These are phyloP conservation scores for Venturia aucupariae DNA, from an alignment of 2,329 filamentous ascomycete species.

Conservation along the genomic window DNA sequence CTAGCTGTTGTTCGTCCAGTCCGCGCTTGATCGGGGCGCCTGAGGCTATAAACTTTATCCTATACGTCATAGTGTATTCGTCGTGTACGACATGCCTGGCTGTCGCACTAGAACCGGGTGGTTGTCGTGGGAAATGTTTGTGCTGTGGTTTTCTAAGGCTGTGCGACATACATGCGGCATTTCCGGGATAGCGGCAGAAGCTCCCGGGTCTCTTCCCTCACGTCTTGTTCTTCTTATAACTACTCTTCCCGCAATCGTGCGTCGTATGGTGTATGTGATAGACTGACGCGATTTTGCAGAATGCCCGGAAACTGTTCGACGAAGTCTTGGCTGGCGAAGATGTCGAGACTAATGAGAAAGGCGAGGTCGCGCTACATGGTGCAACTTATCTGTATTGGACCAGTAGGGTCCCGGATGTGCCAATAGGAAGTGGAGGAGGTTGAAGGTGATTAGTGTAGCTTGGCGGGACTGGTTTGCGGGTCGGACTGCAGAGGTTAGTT, in stretches of 20 bases:
- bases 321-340: slow-evolving; percentile 44
- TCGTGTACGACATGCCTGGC: neutral
- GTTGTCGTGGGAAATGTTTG: neutral
- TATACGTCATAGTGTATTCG: neutral
- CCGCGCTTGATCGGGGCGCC: too few relatives aligned
- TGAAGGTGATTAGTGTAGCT: neutral
- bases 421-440: neutral
- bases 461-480: neutral
- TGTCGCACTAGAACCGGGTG: neutral
- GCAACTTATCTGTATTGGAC: slow-evolving; percentile 57
- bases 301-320: slow-evolving; percentile 42
- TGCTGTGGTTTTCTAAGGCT: too few relatives aligned
- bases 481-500: neutral
- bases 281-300: neutral
- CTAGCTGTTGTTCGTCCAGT: neutral
- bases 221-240: neutral
- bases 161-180: too few relatives aligned
- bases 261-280: neutral
- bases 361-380: slow-evolving; percentile 56
- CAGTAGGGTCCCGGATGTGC: slow-evolving; percentile 28
- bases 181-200: neutral
- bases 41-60: neutral
- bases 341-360: slow-evolving; percentile 50
- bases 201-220: neutral
- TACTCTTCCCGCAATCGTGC: neutral